phyloP scores from a whole-genome alignment of 257 asterid genomes.

The Plantago ovata region DNA sequence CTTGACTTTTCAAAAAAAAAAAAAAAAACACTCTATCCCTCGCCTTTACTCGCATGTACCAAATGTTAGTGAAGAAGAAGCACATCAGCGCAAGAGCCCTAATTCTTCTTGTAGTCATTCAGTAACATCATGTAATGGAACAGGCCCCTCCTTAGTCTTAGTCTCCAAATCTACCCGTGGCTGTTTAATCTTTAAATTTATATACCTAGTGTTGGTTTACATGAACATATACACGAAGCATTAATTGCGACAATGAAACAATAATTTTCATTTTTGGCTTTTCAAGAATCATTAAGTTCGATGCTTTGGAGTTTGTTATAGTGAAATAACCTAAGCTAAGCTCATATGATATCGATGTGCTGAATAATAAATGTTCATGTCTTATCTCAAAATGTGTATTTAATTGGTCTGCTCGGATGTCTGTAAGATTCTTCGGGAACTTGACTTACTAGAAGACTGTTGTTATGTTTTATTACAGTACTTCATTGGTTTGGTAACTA shows the following conservation, averaged over 20 bases:
- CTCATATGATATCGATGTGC: too few relatives aligned
- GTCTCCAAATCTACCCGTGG: too few relatives aligned
- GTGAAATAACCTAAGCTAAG: neutral
- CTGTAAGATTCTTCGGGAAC: slow-evolving; percentile 29
- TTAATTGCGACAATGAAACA: slow-evolving; percentile 8
- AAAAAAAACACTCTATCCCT: too few relatives aligned
- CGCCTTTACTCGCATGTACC: too few relatives aligned
- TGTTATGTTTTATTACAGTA: neutral
- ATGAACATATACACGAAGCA: too few relatives aligned
- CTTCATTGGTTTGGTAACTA: too few relatives aligned
- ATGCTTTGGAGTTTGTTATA: slow-evolving; percentile 17
- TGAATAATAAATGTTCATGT: neutral
- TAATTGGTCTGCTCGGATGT: slow-evolving; percentile 38
- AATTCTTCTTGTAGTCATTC: too few relatives aligned
- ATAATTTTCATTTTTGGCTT: neutral
- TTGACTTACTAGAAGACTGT: slow-evolving; percentile 15
- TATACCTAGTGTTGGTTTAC: neutral
- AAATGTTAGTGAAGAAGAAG: too few relatives aligned
- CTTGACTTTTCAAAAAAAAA: too few relatives aligned
- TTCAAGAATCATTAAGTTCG: slow-evolving; percentile 13
- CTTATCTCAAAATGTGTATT: slow-evolving; percentile 1
- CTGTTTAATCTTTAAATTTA: slow-evolving; percentile 9
- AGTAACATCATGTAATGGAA: too few relatives aligned
- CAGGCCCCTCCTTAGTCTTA: too few relatives aligned
- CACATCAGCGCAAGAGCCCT: too few relatives aligned